Conservation (phyloP, 2,329 filamentous ascomycete species). For the Cladophialophora yegresii region DNA sequence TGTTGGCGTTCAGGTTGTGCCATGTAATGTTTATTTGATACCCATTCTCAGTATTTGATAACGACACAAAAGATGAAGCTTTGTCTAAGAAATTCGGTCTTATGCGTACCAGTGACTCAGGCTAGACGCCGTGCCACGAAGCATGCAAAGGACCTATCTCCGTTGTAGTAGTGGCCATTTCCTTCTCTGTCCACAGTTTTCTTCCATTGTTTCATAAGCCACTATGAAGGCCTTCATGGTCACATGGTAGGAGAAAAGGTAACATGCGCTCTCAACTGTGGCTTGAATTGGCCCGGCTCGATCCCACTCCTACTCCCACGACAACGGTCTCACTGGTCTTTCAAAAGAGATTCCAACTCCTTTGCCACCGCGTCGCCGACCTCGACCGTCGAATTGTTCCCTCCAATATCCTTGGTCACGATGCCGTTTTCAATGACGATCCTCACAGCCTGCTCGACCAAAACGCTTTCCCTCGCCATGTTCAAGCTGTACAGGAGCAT, state of each 20-base stretch:
- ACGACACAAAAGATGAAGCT: neutral
- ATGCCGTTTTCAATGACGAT: conserved; percentile 76
- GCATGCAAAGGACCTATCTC: neutral
- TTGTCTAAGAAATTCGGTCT: neutral
- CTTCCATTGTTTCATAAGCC: neutral
- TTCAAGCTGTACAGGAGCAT: conserved; percentile 91
- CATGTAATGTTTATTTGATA: neutral
- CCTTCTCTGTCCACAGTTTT: neutral
- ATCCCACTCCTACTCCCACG: too few relatives aligned
- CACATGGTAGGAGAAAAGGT: neutral
- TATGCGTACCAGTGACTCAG: neutral
- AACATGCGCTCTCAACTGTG: neutral
- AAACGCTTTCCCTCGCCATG: conserved; percentile 72
- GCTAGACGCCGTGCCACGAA: too few relatives aligned
- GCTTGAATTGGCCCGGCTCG: neutral
- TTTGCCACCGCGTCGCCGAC: conserved; percentile 80
- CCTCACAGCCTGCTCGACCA: conserved; percentile 79
- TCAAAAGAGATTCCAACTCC: conserved; percentile 70
- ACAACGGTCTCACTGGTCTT: conserved; percentile 37
- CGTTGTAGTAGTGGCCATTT: neutral
- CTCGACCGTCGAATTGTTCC: conserved; percentile 69
- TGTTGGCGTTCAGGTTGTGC: neutral
- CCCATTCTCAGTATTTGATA: neutral
- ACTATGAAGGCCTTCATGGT: neutral
- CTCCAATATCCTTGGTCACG: conserved; percentile 82